These are phyloP conservation scores for Dipodascopsis uninucleata DNA, from an alignment of 805 yeast species.

Conservation along the genomic window DNA sequence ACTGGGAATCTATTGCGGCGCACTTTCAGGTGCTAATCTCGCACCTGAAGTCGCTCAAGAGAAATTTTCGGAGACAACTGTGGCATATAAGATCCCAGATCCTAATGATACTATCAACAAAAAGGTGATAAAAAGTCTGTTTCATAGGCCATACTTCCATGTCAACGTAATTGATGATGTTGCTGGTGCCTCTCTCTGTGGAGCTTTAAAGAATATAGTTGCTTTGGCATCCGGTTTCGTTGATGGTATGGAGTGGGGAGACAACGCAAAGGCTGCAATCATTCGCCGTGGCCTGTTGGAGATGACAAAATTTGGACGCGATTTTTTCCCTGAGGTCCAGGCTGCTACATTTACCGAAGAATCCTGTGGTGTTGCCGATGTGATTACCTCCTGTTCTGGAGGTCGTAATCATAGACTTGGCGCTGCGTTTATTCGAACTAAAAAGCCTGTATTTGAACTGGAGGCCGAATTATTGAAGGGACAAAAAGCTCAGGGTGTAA, in stretches of 20 bases:
- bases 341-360: constrained; percentile 86
- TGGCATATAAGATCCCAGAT: constrained; percentile 74
- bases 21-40: constrained; percentile 92
- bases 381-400: constrained; percentile 95
- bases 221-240: constrained; percentile 97
- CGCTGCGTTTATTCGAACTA: constrained; percentile 44
- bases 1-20: constrained; percentile 90
- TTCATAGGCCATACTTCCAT: constrained; percentile 98
- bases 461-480: constrained; percentile 88
- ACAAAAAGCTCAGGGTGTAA: constrained; percentile 93
- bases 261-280: constrained; percentile 95
- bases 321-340: constrained; percentile 67
- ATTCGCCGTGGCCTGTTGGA: constrained; percentile 94
- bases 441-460: constrained; percentile 71
- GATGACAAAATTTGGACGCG: constrained; percentile 78
- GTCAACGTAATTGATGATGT: constrained; percentile 89
- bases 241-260: constrained; percentile 98
- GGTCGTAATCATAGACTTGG: constrained; percentile 89
- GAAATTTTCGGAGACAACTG: constrained; percentile 97
- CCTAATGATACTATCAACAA: constrained; percentile 14
- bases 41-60: constrained; percentile 96
- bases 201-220: constrained; percentile 94
- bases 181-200: constrained; percentile 93
- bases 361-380: constrained; percentile 96
- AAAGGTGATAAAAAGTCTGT: constrained; percentile 52